Conservation (phyloP, 768 basidiomycete genomes). For the Lepiota venenata region DNA sequence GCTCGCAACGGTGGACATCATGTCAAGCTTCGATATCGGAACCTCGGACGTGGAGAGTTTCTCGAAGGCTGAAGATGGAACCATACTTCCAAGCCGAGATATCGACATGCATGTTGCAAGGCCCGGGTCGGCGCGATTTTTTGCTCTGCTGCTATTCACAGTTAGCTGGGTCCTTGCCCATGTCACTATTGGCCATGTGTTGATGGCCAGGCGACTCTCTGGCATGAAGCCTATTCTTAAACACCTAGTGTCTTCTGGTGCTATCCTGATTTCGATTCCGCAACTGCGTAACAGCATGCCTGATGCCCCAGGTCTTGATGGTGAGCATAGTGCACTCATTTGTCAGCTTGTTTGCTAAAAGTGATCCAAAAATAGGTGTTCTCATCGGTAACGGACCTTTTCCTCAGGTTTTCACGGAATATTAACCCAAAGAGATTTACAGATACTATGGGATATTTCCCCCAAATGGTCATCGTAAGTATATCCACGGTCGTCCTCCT, state of each 20-base stretch:
- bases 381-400: conserved; percentile 36
- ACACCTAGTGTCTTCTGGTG: conserved; percentile 35
- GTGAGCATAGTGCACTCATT: conserved; percentile 19
- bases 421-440: neutral
- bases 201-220: conserved; percentile 35
- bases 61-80: conserved; percentile 3
- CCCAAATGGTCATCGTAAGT: conserved; percentile 50
- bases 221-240: conserved; percentile 30
- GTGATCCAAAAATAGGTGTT: conserved; percentile 29
- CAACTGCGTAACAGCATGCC: conserved; percentile 54
- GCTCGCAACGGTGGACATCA: conserved; percentile 38
- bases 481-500: conserved; percentile 39
- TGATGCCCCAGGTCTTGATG: conserved; percentile 50
- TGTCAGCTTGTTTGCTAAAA: neutral
- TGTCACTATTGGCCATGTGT: conserved; percentile 41
- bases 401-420: neutral
- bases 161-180: conserved; percentile 56
- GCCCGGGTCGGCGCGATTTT: conserved; percentile 41
- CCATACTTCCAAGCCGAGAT: conserved; percentile 32
- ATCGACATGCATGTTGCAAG: conserved; percentile 42
- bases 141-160: conserved; percentile 42
- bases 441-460: conserved; percentile 58
- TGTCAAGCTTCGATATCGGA: conserved; percentile 43
- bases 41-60: conserved; percentile 37
- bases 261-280: conserved; percentile 43